Evolutionary conservation across 106 monocot genomes (phyloP), one percentile per base, ranked within the genome.

Genomic region (Dendrobium officinale): DNA sequence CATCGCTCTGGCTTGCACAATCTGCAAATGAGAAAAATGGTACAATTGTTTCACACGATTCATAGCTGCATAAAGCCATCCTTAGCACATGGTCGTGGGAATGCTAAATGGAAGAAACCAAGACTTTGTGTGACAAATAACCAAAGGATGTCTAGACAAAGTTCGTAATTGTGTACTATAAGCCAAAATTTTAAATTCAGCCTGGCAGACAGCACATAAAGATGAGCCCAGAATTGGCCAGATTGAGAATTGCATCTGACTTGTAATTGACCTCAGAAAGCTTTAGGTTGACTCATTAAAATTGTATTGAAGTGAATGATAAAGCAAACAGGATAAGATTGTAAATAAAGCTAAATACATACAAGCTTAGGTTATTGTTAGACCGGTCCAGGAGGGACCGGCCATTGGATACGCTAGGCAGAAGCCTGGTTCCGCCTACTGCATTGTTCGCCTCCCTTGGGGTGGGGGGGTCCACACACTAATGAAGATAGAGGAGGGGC

Each of bases 1-100:
- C 80, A 67, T 76, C 64, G 41, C 80, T 74, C 84, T 75, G 43
- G 84, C 67, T 51, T 77, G 80, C 75, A 80, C 66, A 41, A 84
- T 84, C 84, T 84, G 75, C 66, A 9, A 51, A 76, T 6, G 26
- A 49, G 22, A 11, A 48, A 15, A 76, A 76, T 75, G n/a, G 9
- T 75, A 75, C 6, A 1, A 3, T 41, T 75, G 40, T 72, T 72
- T 33, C 33, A 16, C 4, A 10, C 10, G 13, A 37, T 40, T 4
- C 15, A 72, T 40, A 40, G 72, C 10, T 4, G 20, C 72, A 72
- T 33, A 10, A 51, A 51, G 51, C 6, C 67, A 24, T 27, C 26
- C 6, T 37, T 37, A 68, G 27, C 18, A n/a, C 15, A 72, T 40
- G 6, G 27, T 72, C 26, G 40, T 33, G 11, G 5, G 40, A 29